Base-by-base conservation (phyloP, 2,329 filamentous ascomycete genomes). In the Trichoderma sp. region DNA sequence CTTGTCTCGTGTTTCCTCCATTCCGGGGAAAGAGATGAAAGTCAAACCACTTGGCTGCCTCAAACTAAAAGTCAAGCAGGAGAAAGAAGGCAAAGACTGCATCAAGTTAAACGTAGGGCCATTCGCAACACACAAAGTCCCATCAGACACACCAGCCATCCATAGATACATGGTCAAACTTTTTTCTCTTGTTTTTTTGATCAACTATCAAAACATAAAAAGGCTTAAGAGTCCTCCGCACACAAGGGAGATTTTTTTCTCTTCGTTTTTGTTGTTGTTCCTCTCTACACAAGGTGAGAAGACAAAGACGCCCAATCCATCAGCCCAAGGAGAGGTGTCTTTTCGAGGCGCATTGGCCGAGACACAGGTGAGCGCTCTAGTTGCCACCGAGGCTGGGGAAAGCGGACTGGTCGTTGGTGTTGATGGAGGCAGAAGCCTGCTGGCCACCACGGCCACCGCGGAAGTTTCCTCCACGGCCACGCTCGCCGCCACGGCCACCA, bases 311-410 rank as follows among this genome's bases (percentile, higher is more conserved):
- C 60, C 61, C 61, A 50, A 48, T 64, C 55, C 65, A 41, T 66
- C 61, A 64, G 60, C 55, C 55, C 52, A 63, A 44, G 59, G 47
- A 63, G 51, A 45, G 52, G 45, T 9, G 59, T 66, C 65, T 66
- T 66, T 64, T 30, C 28, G 56, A 58, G 52, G 61, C 7, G 34
- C 10, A 58, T 30, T 60, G 43, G 17, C 26, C 43, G 51, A 50
- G 51, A 63, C 65, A 43, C 51, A 15, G 56, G 56, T 30, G 28
- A 30, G 28, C 69, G 70, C 70, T 72, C 75, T 82, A 84, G 74
- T 81, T 80, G 76, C 81, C 80, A 73, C 84, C 84, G 71, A 88
- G 79, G 80, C 82, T 86, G 73, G 85, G 85, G 82, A 88, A 87
- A 68, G 84, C 84, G 69, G 76, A 78, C 80, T 85, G 78, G 71